Conservation (phyloP, 2,329 filamentous ascomycete genomes). For the Beauveria sp. region DNA sequence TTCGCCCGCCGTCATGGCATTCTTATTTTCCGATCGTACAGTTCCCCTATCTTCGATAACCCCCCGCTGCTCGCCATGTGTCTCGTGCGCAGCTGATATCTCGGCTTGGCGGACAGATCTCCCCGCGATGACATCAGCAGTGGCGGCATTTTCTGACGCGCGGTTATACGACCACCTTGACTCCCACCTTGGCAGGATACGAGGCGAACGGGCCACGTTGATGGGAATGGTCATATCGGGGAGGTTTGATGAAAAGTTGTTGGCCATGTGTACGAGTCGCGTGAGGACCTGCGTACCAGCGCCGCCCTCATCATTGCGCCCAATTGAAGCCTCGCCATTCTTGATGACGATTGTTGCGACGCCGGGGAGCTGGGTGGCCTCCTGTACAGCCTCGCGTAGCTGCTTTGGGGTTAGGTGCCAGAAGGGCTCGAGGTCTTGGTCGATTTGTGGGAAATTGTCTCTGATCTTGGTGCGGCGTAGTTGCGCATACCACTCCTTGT, state of each 20-base stretch:
- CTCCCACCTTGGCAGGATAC: slow-evolving; percentile 50
- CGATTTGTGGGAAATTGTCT: slow-evolving; percentile 76
- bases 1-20: slow-evolving; percentile 19
- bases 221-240: slow-evolving; percentile 81
- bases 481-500: slow-evolving; percentile 78
- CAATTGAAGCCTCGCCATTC: slow-evolving; percentile 46
- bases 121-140: slow-evolving; percentile 11
- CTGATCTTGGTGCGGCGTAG: slow-evolving; percentile 66
- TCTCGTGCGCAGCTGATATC: slow-evolving; percentile 1
- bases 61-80: not conserved
- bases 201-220: slow-evolving; percentile 52
- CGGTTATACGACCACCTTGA: slow-evolving; percentile 29
- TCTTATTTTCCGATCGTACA: not conserved
- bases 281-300: slow-evolving; percentile 31
- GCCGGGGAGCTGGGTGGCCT: slow-evolving; percentile 32
- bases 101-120: slow-evolving; percentile 7
- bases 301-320: slow-evolving; percentile 27
- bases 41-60: not conserved
- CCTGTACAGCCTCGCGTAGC: slow-evolving; percentile 52
- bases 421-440: slow-evolving; percentile 67
- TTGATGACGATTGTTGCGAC: slow-evolving; percentile 50
- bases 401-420: slow-evolving; percentile 63
- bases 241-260: slow-evolving; percentile 61
- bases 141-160: slow-evolving; percentile 5
- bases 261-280: slow-evolving; percentile 57